Evolutionary conservation across 192 early-diverging fungal species (phyloP).

Genomic region (Backusella macrospora): DNA sequence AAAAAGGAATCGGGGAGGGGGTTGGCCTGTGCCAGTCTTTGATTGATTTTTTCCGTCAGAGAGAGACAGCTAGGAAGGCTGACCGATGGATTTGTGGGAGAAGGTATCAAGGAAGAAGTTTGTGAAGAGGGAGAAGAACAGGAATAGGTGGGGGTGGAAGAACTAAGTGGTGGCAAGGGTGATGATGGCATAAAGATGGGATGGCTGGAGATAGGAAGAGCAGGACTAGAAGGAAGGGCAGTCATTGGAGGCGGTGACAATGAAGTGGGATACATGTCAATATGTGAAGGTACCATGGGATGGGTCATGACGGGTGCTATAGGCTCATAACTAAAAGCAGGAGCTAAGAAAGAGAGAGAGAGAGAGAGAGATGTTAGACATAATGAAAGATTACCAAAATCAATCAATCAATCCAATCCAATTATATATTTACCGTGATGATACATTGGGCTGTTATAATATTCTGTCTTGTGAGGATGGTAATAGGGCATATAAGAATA

Average conservation of each 20-base stretch:
- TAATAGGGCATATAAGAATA: background rate
- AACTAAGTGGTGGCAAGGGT: background rate
- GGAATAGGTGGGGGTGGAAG: conserved; percentile 4
- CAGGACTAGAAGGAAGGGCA: conserved; percentile 10
- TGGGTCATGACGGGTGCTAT: background rate
- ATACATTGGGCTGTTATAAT: background rate
- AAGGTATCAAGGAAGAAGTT: background rate
- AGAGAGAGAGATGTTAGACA: too few relatives aligned
- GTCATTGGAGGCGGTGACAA: background rate
- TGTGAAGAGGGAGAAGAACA: background rate
- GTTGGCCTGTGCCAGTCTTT: conserved; percentile 26
- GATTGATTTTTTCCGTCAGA: conserved; percentile 30
- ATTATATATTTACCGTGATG: background rate
- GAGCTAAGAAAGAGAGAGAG: background rate
- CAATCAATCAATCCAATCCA: background rate
- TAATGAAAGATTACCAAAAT: background rate
- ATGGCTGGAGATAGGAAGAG: background rate
- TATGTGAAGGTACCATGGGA: conserved; percentile 13
- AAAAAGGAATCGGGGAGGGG: conserved; percentile 35
- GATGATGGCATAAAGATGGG: conserved; percentile 1
- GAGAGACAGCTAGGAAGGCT: background rate
- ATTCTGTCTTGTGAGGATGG: background rate
- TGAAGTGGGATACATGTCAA: conserved; percentile 12
- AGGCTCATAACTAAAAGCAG: background rate
- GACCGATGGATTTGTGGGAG: background rate